Evolutionary conservation across 805 yeast species (phyloP), one percentile per base, ranked within the genome.

Genomic region (Metschnikowia aberdeeniae): DNA sequence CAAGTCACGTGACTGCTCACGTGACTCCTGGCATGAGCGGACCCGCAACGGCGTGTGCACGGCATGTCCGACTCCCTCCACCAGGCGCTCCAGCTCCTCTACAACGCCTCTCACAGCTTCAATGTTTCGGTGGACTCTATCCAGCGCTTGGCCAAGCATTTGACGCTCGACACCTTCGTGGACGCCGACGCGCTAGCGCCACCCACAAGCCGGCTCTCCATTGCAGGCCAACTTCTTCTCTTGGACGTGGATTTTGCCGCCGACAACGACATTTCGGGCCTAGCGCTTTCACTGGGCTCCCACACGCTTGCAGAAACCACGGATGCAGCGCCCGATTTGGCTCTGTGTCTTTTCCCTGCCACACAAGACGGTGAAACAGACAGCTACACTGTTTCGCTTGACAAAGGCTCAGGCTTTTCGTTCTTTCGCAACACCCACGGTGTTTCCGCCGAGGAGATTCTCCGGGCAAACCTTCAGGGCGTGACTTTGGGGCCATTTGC

Each of bases 131-230:
- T 71, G 20, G 75, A 70, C 29, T 51, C 68, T 36, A 57, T 71
- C 22, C 73, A 68, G 48, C 62, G 63, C 35, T 57, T 71, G 30
- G 71, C 75, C 13, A 71, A 68, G 43, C 68, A 63, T 44, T 58
- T 71, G 50, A 63, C 60, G 37, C 56, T 71, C 8, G 76, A 71
- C 45, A 71, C 76, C 1, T 71, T 68, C 44, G 59, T 68, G 40
- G 76, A 71, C 47, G 61, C 64, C 28, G 65, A 67, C 38, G 64
- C 65, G 6, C 64, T 63, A 7, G 34, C 42, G 29, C 35, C 35
- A 29, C 20, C 26, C 28, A 13, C 24, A 19, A 43, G 38, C 29
- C 55, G 75, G 42, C 57, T 71, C 40, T 62, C 74, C 11, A 71
- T 71, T 31, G 76, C 75, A 1, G 75, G 75, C 8, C 60, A 71